A percentile compares a stretch with the other conserved stretches of the same genome.
phyloP scores from a whole-genome alignment of 2,329 filamentous ascomycete genomes.

The Aspergillus chevalieri region DNA sequence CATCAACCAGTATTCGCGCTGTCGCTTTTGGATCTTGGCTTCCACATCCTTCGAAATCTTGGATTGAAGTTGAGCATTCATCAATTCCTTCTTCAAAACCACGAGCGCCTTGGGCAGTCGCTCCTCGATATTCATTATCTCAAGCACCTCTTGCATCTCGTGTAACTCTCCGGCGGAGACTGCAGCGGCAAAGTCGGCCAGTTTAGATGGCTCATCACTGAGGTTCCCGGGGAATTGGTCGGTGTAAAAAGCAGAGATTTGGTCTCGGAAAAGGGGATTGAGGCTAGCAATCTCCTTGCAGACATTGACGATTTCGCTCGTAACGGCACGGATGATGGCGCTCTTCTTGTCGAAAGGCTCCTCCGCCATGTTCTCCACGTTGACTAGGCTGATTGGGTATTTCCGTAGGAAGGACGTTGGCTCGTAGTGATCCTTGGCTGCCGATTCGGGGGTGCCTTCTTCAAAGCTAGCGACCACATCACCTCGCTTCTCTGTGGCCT shows the following conservation, averaged over 20 bases:
- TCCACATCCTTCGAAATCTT: conserved; percentile 99
- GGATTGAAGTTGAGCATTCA: conserved; percentile 93
- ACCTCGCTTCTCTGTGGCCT: conserved; percentile 66
- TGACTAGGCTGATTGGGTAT: conserved; percentile 87
- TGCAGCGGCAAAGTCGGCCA: conserved; percentile 94
- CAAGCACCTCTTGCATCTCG: conserved; percentile 86
- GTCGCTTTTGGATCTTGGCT: conserved; percentile 92
- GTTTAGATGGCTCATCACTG: conserved; percentile 85
- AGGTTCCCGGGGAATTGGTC: conserved; percentile 93
- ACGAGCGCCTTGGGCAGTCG: conserved; percentile 85
- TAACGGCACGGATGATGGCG: conserved; percentile 80
- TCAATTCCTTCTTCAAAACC: conserved; percentile 94
- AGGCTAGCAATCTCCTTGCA: conserved; percentile 95
- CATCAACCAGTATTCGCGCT: conserved; percentile 97
- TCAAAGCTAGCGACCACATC: conserved; percentile 97
- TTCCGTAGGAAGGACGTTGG: conserved; percentile 86
- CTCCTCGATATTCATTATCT: conserved; percentile 84
- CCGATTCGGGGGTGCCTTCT: conserved; percentile 63
- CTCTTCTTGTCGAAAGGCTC: conserved; percentile 87
- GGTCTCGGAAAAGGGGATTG: conserved; percentile 92
- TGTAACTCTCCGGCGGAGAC: conserved; percentile 90
- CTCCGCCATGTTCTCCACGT: conserved; percentile 87
- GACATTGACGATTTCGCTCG: conserved; percentile 96
- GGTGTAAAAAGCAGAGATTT: conserved; percentile 95
- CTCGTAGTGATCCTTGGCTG: conserved; percentile 60